phyloP scores from a whole-genome alignment of 345 rosid species.

The Atalantia buxifolia region DNA sequence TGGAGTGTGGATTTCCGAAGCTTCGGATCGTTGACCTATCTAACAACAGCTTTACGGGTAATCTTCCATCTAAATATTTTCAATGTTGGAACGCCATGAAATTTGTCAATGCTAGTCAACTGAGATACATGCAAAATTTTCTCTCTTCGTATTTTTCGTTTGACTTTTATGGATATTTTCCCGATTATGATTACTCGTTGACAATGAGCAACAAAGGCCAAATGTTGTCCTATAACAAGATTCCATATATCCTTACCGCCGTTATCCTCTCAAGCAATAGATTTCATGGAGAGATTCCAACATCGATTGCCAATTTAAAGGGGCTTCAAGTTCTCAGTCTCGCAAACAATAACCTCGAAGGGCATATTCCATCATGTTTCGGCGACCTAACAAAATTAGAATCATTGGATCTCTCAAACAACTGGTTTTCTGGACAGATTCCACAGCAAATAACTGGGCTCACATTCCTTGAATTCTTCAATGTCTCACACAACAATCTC shows the following conservation, averaged over 20 bases:
- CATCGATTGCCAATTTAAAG: background rate
- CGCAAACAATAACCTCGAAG: background rate
- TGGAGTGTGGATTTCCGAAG: background rate
- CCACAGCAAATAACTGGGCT: background rate
- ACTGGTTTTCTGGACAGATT: background rate
- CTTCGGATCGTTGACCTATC: conserved; percentile 19
- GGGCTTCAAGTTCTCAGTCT: background rate
- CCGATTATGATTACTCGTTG: background rate
- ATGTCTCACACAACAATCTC: background rate
- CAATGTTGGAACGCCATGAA: conserved; percentile 6
- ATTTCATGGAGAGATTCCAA: background rate
- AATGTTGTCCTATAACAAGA: background rate
- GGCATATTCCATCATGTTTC: background rate
- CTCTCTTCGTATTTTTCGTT: too few relatives aligned
- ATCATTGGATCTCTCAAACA: background rate
- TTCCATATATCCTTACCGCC: background rate
- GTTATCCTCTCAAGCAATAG: background rate
- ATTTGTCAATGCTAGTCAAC: background rate
- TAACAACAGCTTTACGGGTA: background rate
- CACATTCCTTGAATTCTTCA: background rate
- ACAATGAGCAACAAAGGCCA: background rate
- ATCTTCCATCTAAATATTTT: conserved; percentile 11
- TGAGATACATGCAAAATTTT: background rate
- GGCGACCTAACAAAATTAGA: background rate
- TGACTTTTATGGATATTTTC: too few relatives aligned